Base-by-base conservation (phyloP, 768 basidiomycete genomes). In the Strobilomyces echinocephalus region DNA sequence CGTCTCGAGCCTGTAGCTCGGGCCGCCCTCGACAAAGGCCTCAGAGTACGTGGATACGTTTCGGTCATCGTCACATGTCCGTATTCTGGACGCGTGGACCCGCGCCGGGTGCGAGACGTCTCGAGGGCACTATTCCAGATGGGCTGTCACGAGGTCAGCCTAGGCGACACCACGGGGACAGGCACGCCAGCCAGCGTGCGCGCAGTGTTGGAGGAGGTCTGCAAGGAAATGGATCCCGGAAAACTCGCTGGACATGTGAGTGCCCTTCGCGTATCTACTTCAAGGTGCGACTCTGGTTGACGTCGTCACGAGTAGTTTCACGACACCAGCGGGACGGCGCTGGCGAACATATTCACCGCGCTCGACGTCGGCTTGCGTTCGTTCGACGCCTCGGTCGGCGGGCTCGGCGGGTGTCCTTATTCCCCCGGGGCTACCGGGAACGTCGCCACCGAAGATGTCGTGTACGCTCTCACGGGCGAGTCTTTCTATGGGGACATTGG, bases 371-470 rank as follows among this genome's bases (percentile, higher is more conserved):
- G 94, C 15, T 72, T 97, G 12, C 79, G 84, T 11, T 89, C 91
- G 3, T 79, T 98, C 40, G 95, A 89, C 63, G 76, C 88, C 2
- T 85, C 88, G 1, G 83, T 97, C 16, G 92, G 87, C 16, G 94
- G 95, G 0, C 82, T 97, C 1, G 95, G 95, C 4, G 93, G 95
- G 16, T 97, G 95, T 63, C 95, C 95, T 3, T 98, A 91, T 70
- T 93, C 95, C 1, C 95, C 95, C 2, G 94, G 94, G 6, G 94
- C 95, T 14, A 94, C 92, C 0, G 95, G 95, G 15, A 97, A 97
- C 60, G 90, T 97, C 16, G 86, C 92, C 0, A 97, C 95, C 0
- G 95, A 98, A 61, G 90, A 95, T 60, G 82, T 95, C 1, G 75
- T 95, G 9, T 93, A 97, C 57, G 87, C 89, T 0, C 77, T 98